Conservation (phyloP, 805 yeast species). For the Brettanomyces naardenensis region DNA sequence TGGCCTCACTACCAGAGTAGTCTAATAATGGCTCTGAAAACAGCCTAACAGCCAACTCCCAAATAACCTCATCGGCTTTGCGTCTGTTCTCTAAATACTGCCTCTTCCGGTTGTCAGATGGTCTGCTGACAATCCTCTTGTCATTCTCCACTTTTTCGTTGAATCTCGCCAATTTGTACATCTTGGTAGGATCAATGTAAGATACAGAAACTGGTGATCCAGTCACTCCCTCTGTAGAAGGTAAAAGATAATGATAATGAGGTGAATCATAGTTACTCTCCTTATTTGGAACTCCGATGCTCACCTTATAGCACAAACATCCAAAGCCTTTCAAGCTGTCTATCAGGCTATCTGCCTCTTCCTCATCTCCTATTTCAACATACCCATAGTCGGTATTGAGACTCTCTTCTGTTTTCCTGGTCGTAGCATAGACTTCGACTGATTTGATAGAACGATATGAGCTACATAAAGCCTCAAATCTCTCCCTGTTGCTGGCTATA, state of each 20-base stretch:
- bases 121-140: conserved; percentile 6
- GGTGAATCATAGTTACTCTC: conserved; percentile 8
- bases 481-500: conserved; percentile 13
- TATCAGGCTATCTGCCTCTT: conserved; percentile 19
- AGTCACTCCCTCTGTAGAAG: not conserved
- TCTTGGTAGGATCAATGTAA: conserved; percentile 20
- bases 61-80: conserved; percentile 9
- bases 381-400: conserved; percentile 20
- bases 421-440: conserved; percentile 21
- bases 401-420: not conserved
- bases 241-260: conserved; percentile 6
- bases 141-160: conserved; percentile 17
- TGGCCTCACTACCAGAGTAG: not conserved
- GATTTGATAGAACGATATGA: conserved; percentile 18
- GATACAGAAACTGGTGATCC: conserved; percentile 13
- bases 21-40: conserved; percentile 4
- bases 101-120: conserved; percentile 5
- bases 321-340: conserved; percentile 15
- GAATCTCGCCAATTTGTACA: conserved; percentile 21
- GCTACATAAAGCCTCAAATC: conserved; percentile 21
- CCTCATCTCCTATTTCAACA: conserved; percentile 20
- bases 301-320: conserved; percentile 22
- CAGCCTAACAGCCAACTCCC: conserved; percentile 15
- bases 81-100: conserved; percentile 1
- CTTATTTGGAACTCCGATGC: conserved; percentile 19